These are phyloP conservation scores for Echium plantagineum DNA, from an alignment of 257 asterid genomes.

Conservation along the genomic window DNA sequence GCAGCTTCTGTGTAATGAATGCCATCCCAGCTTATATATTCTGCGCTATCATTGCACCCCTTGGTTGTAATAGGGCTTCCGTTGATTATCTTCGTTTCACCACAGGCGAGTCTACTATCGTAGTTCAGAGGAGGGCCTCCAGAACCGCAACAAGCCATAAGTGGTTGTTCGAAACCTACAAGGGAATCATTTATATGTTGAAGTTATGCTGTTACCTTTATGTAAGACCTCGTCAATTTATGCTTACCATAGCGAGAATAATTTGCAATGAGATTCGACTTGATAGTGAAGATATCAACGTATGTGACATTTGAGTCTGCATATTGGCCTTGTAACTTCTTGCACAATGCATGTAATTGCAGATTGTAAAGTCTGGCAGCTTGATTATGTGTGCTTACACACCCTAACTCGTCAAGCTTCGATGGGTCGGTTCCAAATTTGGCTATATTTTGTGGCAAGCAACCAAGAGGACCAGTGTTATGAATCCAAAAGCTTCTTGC, in stretches of 20 bases:
- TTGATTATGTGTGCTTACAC: constrained; percentile 71
- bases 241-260: constrained; percentile 66
- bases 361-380: constrained; percentile 73
- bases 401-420: constrained; percentile 88
- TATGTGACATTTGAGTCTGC: constrained; percentile 55
- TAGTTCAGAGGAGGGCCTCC: constrained; percentile 95
- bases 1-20: constrained; percentile 94
- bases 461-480: constrained; percentile 91
- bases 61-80: constrained; percentile 70
- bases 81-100: constrained; percentile 61
- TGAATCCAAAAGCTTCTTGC: constrained; percentile 88
- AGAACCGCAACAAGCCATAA: constrained; percentile 85
- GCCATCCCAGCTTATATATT: constrained; percentile 85
- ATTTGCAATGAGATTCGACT: constrained; percentile 69
- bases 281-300: constrained; percentile 66
- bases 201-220: not conserved
- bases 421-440: constrained; percentile 72
- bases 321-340: constrained; percentile 64
- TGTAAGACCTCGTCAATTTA: not conserved
- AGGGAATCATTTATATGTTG: not conserved
- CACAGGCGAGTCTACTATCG: constrained; percentile 67
- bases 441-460: constrained; percentile 74
- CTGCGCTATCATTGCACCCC: constrained; percentile 75
- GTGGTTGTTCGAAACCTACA: constrained; percentile 80
- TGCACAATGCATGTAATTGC: constrained; percentile 64